Evolutionary conservation across 2,329 filamentous ascomycete species (phyloP).

Genomic region (Sphaerulina vaccinii): DNA sequence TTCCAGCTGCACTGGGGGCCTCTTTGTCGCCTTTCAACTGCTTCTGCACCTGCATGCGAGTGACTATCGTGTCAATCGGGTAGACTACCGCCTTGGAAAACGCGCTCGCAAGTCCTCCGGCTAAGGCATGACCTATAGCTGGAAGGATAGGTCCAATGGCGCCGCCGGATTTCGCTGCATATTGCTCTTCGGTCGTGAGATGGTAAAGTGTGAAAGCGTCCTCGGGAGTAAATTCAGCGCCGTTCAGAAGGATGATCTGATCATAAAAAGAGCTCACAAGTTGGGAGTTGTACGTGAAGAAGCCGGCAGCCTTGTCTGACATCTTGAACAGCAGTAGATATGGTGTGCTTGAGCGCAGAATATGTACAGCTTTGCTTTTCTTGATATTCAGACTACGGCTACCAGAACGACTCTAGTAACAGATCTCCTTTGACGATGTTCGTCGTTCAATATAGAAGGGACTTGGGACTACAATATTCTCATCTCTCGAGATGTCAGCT

Average conservation of each 20-base stretch:
- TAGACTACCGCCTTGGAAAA: slow-evolving; percentile 77
- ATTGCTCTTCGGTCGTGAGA: slow-evolving; percentile 27
- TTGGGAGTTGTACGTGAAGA: slow-evolving; percentile 27
- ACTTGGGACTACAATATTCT: slow-evolving; percentile 8
- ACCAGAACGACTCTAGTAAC: background rate
- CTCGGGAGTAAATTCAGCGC: slow-evolving; percentile 28
- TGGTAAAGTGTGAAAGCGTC: slow-evolving; percentile 36
- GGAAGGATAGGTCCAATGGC: slow-evolving; percentile 55
- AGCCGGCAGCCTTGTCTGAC: slow-evolving; percentile 21
- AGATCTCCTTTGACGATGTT: slow-evolving; percentile 5
- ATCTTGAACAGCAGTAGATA: slow-evolving; percentile 20
- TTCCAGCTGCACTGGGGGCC: slow-evolving; percentile 35
- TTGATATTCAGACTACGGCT: background rate
- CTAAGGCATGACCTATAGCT: slow-evolving; percentile 76
- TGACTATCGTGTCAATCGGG: slow-evolving; percentile 77
- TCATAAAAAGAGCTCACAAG: slow-evolving; percentile 26
- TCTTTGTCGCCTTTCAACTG: slow-evolving; percentile 49
- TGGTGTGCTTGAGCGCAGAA: slow-evolving; percentile 1
- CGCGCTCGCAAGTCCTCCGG: slow-evolving; percentile 74
- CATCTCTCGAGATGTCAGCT: slow-evolving; percentile 12
- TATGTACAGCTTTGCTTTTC: slow-evolving; percentile 5
- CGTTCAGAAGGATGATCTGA: slow-evolving; percentile 17
- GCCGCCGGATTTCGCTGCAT: slow-evolving; percentile 8
- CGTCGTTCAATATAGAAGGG: slow-evolving; percentile 1
- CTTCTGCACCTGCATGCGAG: slow-evolving; percentile 76